phyloP scores from a whole-genome alignment of 2,329 filamentous ascomycete genomes.

The Phialophora expanda region DNA sequence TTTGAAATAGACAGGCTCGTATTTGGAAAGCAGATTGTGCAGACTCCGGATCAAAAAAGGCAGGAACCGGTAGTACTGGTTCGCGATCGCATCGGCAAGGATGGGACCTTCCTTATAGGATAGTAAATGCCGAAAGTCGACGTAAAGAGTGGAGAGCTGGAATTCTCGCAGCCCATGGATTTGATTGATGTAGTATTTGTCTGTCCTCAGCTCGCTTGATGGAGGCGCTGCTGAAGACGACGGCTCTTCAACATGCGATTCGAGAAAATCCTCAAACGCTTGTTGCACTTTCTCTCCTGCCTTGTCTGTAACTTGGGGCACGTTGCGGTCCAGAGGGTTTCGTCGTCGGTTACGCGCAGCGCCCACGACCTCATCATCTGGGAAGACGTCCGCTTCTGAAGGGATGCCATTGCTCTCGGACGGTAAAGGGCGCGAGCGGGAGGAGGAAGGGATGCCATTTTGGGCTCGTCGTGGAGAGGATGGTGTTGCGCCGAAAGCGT shows the following conservation, averaged over 20 bases:
- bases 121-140: constrained; percentile 78
- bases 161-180: constrained; percentile 67
- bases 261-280: constrained; percentile 68
- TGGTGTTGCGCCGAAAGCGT: constrained; percentile 47
- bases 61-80: constrained; percentile 92
- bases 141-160: constrained; percentile 68
- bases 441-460: constrained; percentile 55
- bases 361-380: constrained; percentile 67
- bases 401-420: constrained; percentile 57
- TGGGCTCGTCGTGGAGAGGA: constrained; percentile 45
- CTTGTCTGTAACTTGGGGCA: constrained; percentile 64
- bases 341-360: constrained; percentile 55
- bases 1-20: constrained; percentile 91
- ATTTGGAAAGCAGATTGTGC: constrained; percentile 91
- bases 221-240: constrained; percentile 60
- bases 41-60: constrained; percentile 88
- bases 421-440: constrained; percentile 56
- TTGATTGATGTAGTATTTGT: constrained; percentile 71
- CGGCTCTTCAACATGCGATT: constrained; percentile 64
- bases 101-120: constrained; percentile 67
- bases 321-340: constrained; percentile 57
- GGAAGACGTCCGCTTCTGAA: constrained; percentile 64
- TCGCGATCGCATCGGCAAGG: constrained; percentile 82
- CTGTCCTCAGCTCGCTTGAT: constrained; percentile 60
- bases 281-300: constrained; percentile 67